These are phyloP conservation scores for Zygoascus meyerae DNA, from an alignment of 1,139 yeast species.

Conservation along the genomic window DNA sequence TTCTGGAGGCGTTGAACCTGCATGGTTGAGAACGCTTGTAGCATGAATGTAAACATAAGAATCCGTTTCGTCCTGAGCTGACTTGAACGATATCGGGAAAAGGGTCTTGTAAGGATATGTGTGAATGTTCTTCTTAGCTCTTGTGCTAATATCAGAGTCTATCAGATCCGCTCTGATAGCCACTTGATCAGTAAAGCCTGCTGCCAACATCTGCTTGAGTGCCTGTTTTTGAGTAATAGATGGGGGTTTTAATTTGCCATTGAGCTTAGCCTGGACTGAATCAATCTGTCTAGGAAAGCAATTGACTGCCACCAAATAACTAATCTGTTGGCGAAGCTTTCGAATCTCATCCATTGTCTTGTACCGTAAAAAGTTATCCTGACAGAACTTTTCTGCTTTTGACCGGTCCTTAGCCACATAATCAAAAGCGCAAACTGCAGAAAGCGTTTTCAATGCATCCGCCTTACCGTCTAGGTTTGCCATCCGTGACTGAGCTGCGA, in stretches of 20 bases:
- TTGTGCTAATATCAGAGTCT: slow-evolving; percentile 45
- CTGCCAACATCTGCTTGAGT: slow-evolving; percentile 83
- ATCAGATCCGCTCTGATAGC: slow-evolving; percentile 77
- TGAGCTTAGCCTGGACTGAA: slow-evolving; percentile 41
- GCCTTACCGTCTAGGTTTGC: slow-evolving; percentile 61
- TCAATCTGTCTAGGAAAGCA: slow-evolving; percentile 51
- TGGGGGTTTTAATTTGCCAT: slow-evolving; percentile 63
- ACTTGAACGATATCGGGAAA: slow-evolving; percentile 40
- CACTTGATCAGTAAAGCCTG: slow-evolving; percentile 89
- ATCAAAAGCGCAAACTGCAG: slow-evolving; percentile 87
- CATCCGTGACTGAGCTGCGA: slow-evolving; percentile 54
- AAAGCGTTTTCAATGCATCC: slow-evolving; percentile 69
- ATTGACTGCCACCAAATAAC: slow-evolving; percentile 61
- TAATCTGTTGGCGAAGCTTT: slow-evolving; percentile 74
- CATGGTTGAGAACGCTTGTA: slow-evolving; percentile 50
- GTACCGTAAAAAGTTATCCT: slow-evolving; percentile 52
- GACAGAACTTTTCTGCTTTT: slow-evolving; percentile 41
- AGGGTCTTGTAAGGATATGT: slow-evolving; percentile 72
- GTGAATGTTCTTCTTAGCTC: slow-evolving; percentile 46
- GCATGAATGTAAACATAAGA: slow-evolving; percentile 73
- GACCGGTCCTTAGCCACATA: slow-evolving; percentile 38
- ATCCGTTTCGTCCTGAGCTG: slow-evolving; percentile 39
- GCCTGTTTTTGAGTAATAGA: slow-evolving; percentile 62
- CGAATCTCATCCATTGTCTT: slow-evolving; percentile 72
- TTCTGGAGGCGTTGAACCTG: slow-evolving; percentile 67